A percentile compares a stretch with the other conserved stretches of the same genome.
Evolutionary conservation across 345 rosid species (phyloP).

Genomic region (Streptanthus diversifolius): DNA sequence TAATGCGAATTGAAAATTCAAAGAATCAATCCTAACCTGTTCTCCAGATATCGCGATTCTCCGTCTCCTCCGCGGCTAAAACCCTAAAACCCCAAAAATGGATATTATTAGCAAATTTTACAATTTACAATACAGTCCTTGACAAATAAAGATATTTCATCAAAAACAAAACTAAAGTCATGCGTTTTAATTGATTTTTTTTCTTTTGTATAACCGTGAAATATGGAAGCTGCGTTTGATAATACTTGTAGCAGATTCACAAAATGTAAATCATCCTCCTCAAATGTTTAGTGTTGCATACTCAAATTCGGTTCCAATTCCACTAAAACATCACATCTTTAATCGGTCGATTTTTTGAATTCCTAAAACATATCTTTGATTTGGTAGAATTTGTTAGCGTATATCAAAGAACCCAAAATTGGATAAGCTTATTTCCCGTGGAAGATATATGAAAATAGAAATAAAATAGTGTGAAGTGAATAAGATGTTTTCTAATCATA

Average conservation of each 20-base stretch:
- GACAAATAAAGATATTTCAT: too few relatives aligned
- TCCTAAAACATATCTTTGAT: neutral
- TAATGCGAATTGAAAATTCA: neutral
- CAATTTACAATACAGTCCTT: neutral
- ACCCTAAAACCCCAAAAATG: slow-evolving; percentile 24
- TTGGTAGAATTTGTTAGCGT: neutral
- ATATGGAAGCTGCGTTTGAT: neutral
- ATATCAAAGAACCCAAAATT: neutral
- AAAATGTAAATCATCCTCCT: neutral
- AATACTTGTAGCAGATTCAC: neutral
- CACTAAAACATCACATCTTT: neutral
- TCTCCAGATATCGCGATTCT: neutral
- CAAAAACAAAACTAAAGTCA: neutral
- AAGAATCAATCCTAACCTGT: slow-evolving; percentile 28
- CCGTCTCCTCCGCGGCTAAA: slow-evolving; percentile 25
- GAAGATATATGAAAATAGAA: neutral
- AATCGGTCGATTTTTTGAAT: neutral
- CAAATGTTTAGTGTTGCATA: neutral
- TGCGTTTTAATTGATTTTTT: neutral
- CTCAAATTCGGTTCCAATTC: neutral
- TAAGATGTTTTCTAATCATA: neutral
- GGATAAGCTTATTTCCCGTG: neutral
- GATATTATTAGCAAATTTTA: neutral
- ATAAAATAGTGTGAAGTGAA: neutral
- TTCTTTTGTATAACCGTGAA: neutral